These are phyloP conservation scores for Ceratocystis colombiana DNA, from an alignment of 2,329 filamentous ascomycete genomes.

Conservation along the genomic window DNA sequence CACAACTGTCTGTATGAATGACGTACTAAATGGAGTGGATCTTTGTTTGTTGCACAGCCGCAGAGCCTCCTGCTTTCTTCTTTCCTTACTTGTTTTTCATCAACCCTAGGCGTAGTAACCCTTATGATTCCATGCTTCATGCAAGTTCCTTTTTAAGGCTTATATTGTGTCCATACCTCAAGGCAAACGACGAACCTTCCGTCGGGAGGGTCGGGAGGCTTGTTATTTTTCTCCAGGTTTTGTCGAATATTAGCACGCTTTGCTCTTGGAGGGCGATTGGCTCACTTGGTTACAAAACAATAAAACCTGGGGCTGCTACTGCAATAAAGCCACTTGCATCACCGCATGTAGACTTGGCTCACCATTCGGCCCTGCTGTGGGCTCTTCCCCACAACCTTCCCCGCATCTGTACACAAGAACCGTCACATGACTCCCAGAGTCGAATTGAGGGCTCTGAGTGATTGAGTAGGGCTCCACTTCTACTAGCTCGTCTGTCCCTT, in stretches of 20 bases:
- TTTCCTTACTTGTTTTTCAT: background rate
- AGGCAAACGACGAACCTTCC: too few species aligned
- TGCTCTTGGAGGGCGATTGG: background rate
- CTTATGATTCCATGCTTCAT: background rate
- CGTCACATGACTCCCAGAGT: background rate
- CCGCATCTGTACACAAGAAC: conserved; percentile 10
- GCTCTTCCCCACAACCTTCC: conserved; percentile 3
- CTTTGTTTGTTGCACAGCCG: conserved; percentile 10
- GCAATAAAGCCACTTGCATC: background rate
- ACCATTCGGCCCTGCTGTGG: conserved; percentile 12
- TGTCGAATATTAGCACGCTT: background rate
- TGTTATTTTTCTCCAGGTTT: background rate
- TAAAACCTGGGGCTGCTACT: background rate
- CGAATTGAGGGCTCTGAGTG: background rate
- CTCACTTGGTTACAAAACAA: background rate
- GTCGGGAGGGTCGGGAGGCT: background rate
- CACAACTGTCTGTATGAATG: background rate
- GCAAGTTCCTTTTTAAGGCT: too few species aligned
- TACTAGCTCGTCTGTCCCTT: background rate
- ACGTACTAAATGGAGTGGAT: background rate
- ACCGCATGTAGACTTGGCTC: background rate
- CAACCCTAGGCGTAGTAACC: background rate
- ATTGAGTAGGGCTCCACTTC: background rate
- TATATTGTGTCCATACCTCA: too few species aligned
- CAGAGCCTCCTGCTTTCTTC: conserved; percentile 3